phyloP scores from a whole-genome alignment of 2,329 filamentous ascomycete genomes.

The Curvularia eragrostidis region DNA sequence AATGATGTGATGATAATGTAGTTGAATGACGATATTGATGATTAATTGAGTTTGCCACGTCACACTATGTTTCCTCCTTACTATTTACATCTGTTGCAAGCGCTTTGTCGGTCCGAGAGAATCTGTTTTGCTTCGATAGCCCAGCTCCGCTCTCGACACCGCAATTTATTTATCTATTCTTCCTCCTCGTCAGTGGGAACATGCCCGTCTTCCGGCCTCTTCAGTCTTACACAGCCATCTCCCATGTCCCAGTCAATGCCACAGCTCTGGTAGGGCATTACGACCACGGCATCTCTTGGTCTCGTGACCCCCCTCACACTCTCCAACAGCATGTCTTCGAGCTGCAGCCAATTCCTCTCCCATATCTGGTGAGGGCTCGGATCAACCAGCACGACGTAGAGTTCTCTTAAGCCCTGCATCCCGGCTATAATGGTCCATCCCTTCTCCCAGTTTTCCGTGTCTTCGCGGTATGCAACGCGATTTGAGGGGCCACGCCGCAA shows the following conservation, averaged over 20 bases:
- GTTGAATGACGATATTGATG: neutral
- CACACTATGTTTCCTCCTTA: neutral
- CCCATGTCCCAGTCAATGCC: constrained; percentile 37
- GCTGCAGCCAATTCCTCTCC: constrained; percentile 40
- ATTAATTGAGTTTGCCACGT: too few species aligned
- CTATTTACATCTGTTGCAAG: neutral
- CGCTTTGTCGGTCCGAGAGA: neutral
- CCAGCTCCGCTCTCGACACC: neutral
- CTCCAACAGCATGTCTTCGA: constrained; percentile 36
- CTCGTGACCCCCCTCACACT: constrained; percentile 30
- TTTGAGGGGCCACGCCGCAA: constrained; percentile 31
- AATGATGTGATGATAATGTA: neutral
- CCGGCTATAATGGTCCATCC: constrained; percentile 37
- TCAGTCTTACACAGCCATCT: constrained; percentile 26
- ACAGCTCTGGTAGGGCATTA: constrained; percentile 43
- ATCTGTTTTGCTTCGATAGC: neutral
- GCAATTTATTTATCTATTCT: neutral
- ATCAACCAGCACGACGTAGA: constrained; percentile 40
- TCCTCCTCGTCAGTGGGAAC: neutral
- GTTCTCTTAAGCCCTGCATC: constrained; percentile 36
- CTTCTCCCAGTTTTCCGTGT: constrained; percentile 44
- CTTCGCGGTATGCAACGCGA: constrained; percentile 43
- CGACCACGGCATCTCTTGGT: constrained; percentile 30
- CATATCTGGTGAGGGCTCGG: constrained; percentile 38
- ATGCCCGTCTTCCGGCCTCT: constrained; percentile 20